These are phyloP conservation scores for Pleurotus pulmonarius DNA, from an alignment of 768 basidiomycete genomes.

Conservation along the genomic window DNA sequence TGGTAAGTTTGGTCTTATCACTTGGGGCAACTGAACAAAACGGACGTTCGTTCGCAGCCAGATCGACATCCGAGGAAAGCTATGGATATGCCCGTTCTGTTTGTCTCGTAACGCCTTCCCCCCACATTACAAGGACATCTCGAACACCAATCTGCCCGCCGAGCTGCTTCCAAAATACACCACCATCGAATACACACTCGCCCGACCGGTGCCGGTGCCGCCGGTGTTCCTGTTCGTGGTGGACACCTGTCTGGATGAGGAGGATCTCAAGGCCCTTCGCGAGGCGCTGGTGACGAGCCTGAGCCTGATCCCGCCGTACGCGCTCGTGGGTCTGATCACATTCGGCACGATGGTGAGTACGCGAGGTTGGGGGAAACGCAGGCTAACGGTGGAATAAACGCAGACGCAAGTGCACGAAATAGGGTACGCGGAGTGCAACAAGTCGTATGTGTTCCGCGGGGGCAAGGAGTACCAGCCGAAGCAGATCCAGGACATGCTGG, in stretches of 20 bases:
- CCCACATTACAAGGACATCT: constrained; percentile 98
- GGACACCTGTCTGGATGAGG: constrained; percentile 94
- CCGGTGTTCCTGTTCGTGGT: constrained; percentile 97
- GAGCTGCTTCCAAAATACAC: constrained; percentile 98
- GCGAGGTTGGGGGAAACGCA: background rate
- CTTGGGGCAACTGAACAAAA: background rate
- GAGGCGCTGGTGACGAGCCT: constrained; percentile 95
- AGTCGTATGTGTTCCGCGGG: constrained; percentile 98
- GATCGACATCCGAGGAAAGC: constrained; percentile 96
- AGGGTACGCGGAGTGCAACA: constrained; percentile 92
- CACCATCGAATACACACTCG: constrained; percentile 98
- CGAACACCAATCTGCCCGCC: constrained; percentile 92
- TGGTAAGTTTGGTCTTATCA: constrained; percentile 53
- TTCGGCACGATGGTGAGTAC: constrained; percentile 89
- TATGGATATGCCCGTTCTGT: constrained; percentile 99
- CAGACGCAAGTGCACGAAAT: constrained; percentile 99
- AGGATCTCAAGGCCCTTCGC: constrained; percentile 92
- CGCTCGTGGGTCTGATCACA: constrained; percentile 93
- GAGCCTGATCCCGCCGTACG: constrained; percentile 88
- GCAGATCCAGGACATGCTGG: constrained; percentile 98
- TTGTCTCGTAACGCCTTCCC: constrained; percentile 96
- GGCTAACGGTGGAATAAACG: background rate
- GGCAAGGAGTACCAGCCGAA: constrained; percentile 95
- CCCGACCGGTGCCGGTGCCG: constrained; percentile 85
- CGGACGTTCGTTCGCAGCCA: constrained; percentile 53